Conservation (phyloP, 1,284 basidiomycete genomes). For the Mycena sp. region DNA sequence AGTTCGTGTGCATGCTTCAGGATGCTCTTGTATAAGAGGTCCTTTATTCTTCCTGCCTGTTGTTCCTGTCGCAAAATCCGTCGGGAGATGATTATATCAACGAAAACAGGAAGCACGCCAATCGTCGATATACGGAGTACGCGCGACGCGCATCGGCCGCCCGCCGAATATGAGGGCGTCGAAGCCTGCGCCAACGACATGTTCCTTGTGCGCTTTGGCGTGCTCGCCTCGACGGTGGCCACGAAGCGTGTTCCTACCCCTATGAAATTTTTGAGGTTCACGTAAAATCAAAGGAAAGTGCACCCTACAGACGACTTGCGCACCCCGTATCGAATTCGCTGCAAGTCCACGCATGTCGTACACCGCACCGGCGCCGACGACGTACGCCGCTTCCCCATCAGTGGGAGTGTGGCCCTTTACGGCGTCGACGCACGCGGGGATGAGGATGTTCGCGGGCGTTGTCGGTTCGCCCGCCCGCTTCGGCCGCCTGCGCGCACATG, state of each 20-base stretch:
- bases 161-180: slow-evolving; percentile 90
- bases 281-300: slow-evolving; percentile 36
- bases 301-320: slow-evolving; percentile 72
- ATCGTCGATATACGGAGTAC: slow-evolving; percentile 82
- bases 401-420: slow-evolving; percentile 76
- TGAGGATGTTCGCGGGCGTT: slow-evolving; percentile 72
- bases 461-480: too few relatives aligned
- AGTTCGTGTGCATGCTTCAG: slow-evolving; percentile 79
- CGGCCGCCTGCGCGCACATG: not conserved
- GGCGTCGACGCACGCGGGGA: slow-evolving; percentile 88
- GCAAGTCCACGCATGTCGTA: slow-evolving; percentile 89
- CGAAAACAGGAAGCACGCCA: slow-evolving; percentile 58
- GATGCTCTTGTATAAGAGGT: slow-evolving; percentile 80
- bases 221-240: slow-evolving; percentile 81
- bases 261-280: slow-evolving; percentile 29
- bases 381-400: slow-evolving; percentile 84
- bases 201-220: slow-evolving; percentile 86
- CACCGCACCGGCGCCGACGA: slow-evolving; percentile 88
- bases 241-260: slow-evolving; percentile 90
- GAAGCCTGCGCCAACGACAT: slow-evolving; percentile 68
- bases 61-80: slow-evolving; percentile 57
- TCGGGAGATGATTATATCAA: not conserved
- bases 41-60: slow-evolving; percentile 79
- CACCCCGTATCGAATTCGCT: slow-evolving; percentile 86
- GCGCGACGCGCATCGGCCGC: slow-evolving; percentile 84